phyloP scores from a whole-genome alignment of 306 rosid genomes.

The Vicia villosa region DNA sequence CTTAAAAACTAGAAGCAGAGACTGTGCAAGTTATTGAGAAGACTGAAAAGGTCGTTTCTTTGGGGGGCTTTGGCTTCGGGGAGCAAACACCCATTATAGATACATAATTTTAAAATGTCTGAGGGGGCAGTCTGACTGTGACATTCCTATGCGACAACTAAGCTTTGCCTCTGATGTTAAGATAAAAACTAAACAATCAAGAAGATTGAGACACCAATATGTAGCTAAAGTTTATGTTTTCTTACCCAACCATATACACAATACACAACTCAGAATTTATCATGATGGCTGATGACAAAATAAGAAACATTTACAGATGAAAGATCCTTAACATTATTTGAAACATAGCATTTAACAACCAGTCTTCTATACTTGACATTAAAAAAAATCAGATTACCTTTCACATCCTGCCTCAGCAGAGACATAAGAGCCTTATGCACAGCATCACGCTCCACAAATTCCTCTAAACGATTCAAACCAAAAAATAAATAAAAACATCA shows the following conservation, averaged over 20 bases:
- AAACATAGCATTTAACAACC: conserved; percentile 3
- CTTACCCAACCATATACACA: background rate
- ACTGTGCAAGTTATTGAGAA: background rate
- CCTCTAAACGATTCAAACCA: conserved; percentile 57
- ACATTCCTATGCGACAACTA: background rate
- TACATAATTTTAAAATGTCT: background rate
- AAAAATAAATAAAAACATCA: conserved; percentile 31
- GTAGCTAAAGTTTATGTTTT: background rate
- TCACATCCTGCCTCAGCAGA: conserved; percentile 90
- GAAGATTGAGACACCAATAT: background rate
- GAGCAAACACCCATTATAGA: background rate
- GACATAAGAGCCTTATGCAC: conserved; percentile 98
- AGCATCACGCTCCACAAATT: conserved; percentile 98
- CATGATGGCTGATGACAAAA: conserved; percentile 6
- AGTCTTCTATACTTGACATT: conserved; percentile 17
- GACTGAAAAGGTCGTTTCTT: background rate
- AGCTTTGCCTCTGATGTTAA: background rate
- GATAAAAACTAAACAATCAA: background rate
- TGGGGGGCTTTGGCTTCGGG: background rate
- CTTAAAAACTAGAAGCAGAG: background rate
- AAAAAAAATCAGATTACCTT: conserved; percentile 54
- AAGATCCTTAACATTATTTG: conserved; percentile 8
- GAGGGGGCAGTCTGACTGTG: background rate
- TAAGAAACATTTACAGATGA: conserved; percentile 1
- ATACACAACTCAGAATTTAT: conserved; percentile 13